Evolutionary conservation across 2,329 filamentous ascomycete species (phyloP), one percentile per base, ranked within the genome.

Genomic region (Nothophaeocryptopus gaeumannii): DNA sequence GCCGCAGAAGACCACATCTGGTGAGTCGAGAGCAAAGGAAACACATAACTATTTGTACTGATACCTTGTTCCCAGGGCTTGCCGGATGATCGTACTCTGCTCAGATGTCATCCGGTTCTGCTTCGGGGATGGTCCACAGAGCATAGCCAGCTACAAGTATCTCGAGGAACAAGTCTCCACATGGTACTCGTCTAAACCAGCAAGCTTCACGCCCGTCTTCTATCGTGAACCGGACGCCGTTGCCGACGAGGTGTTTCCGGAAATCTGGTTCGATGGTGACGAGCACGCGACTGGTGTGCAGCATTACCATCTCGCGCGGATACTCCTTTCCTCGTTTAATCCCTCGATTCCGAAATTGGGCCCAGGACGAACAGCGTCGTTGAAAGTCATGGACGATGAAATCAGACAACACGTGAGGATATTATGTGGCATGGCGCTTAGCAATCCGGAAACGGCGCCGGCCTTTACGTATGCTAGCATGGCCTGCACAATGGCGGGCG

Each of bases 101-200:
- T 81, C 81, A n/a, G 80, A 84, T 53, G 79, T 84, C 1, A 67
- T 85, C 12, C 80, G 83, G 53, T 83, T 78, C 58, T 85, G 82
- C 61, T 85, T 84, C 56, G 74, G 75, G 2, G 68, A 73, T 12
- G 63, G 58, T 12, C 62, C 67, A 15, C 55, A 62, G 60, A 54
- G 68, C 50, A 54, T 44, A 37, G 53, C 51, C 5, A 53, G 61
- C 14, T 81, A 79, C 70, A 67, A 63, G 5, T 68, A 72, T 16
- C 66, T 83, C 10, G 65, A 73, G 9, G 64, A 71, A 5, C 77
- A 75, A 49, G 72, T 74, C 43, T 63, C 70, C 30, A 65, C 68
- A 15, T 82, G 80, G 80, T 59, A 70, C 11, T 62, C 67, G 5
- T 65, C 65, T 20, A 72, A 75, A 39, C 79, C 80, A 1, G 45